Evolutionary conservation across 2,329 filamentous ascomycete genomes (phyloP).

Genomic region (Pseudogymnoascus sp.): DNA sequence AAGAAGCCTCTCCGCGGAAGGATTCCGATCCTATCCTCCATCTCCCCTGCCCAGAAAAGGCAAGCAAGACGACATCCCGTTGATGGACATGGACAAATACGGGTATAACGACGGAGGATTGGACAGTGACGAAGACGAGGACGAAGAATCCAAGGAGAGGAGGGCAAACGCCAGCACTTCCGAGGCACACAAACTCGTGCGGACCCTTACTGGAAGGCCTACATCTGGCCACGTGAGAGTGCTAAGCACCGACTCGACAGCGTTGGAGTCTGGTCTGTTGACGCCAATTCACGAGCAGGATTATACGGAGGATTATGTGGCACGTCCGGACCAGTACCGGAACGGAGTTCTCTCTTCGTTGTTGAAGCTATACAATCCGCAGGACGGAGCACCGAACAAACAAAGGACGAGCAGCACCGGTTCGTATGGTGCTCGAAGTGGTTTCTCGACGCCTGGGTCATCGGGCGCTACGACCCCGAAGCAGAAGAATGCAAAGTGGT

Average conservation of each 20-base stretch:
- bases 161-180: conserved; percentile 22
- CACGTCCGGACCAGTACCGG: conserved; percentile 60
- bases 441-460: conserved; percentile 36
- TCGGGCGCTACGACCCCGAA: conserved; percentile 33
- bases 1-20: conserved; percentile 25
- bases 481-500: conserved; percentile 26
- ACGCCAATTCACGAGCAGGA: conserved; percentile 35
- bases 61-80: conserved; percentile 23
- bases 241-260: conserved; percentile 14
- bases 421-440: conserved; percentile 23
- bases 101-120: conserved; percentile 20
- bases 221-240: conserved; percentile 17
- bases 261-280: conserved; percentile 36
- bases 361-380: conserved; percentile 60
- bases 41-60: neutral
- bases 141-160: conserved; percentile 11
- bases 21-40: neutral
- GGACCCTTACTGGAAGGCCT: conserved; percentile 31
- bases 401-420: conserved; percentile 21
- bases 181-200: conserved; percentile 40
- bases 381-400: conserved; percentile 28
- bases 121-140: conserved; percentile 24
- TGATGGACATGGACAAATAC: conserved; percentile 25
- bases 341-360: conserved; percentile 68
- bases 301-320: conserved; percentile 57